Evolutionary conservation across 2,329 filamentous ascomycete genomes (phyloP).

Genomic region (Curvularia lunata): DNA sequence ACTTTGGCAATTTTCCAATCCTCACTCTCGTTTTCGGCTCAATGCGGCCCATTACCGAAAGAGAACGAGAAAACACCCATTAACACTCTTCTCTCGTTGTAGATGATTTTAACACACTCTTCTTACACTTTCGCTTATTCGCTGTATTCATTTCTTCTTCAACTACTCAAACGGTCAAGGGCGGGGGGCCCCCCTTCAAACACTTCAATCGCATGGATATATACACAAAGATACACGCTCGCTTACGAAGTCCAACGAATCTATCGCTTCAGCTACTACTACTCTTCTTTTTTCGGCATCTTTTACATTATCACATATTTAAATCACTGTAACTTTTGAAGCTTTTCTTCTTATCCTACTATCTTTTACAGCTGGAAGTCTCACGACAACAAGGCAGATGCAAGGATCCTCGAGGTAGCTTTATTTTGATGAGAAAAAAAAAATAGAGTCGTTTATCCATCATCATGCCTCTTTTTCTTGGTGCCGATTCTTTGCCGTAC

Average conservation of each 20-base stretch:
- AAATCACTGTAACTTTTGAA: background rate
- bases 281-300: background rate
- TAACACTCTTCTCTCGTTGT: background rate
- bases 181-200: background rate
- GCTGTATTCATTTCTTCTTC: background rate
- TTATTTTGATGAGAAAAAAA: background rate
- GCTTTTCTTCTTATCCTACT: background rate
- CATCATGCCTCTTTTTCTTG: background rate
- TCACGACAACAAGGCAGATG: background rate
- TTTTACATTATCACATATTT: background rate
- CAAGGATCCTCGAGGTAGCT: background rate
- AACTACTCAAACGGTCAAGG: background rate
- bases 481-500: too few relatives aligned
- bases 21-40: background rate
- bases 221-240: background rate
- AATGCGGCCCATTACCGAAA: background rate
- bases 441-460: too few relatives aligned
- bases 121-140: background rate
- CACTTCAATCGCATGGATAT: background rate
- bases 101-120: background rate
- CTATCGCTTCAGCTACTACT: background rate
- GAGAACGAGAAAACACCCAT: background rate
- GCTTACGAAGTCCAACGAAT: background rate
- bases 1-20: background rate
- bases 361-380: background rate